Conservation (phyloP, 1,139 yeast species). For the Geotrichum reessii region DNA sequence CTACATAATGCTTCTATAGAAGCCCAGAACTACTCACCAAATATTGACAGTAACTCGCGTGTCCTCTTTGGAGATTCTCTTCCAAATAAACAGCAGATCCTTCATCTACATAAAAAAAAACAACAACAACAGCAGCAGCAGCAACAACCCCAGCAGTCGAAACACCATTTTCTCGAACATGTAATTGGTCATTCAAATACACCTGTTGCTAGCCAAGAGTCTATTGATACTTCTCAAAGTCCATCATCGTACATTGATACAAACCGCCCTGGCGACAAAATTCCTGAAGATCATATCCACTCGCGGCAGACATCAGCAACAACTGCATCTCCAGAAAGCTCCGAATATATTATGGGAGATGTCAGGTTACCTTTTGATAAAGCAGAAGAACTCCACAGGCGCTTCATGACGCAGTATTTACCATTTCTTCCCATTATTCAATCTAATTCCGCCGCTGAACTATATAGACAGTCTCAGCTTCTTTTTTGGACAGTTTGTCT, state of each 20-base stretch:
- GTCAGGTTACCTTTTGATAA: constrained; percentile 59
- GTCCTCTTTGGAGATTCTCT: constrained; percentile 14
- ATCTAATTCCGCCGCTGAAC: constrained; percentile 64
- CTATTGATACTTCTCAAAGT: background rate
- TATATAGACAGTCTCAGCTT: constrained; percentile 75
- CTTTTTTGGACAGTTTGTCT: constrained; percentile 86
- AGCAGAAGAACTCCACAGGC: constrained; percentile 65
- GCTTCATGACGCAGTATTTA: constrained; percentile 59
- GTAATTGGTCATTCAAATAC: background rate
- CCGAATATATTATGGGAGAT: constrained; percentile 61
- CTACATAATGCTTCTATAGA: background rate
- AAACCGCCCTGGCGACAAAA: constrained; percentile 14
- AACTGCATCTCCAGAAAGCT: background rate
- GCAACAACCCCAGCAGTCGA: background rate
- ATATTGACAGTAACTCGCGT: constrained; percentile 11
- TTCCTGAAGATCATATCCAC: constrained; percentile 15
- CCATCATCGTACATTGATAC: constrained; percentile 11
- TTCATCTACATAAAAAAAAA: constrained; percentile 1
- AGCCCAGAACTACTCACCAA: background rate
- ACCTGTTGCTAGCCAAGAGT: background rate
- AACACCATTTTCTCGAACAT: background rate
- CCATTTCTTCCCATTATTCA: constrained; percentile 77
- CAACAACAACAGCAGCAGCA: background rate
- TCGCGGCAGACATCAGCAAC: constrained; percentile 12
- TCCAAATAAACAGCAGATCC: constrained; percentile 6